A percentile compares a stretch with the other conserved stretches of the same genome.
Evolutionary conservation across 148 eudicot species (phyloP).

Genomic region (Camellia japonica): DNA sequence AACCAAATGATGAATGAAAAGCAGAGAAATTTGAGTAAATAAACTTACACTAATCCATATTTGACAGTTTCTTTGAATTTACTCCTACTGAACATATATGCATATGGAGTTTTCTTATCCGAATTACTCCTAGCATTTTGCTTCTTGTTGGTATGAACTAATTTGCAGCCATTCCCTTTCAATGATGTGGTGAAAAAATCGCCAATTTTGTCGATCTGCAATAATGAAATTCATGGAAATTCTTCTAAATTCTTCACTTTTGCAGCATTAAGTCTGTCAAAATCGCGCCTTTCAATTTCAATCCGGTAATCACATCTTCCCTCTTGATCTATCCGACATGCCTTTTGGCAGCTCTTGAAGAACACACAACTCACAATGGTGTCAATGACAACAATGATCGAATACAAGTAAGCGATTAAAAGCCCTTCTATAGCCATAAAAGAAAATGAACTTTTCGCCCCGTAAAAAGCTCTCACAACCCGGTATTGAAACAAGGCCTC

Average conservation of each 20-base stretch:
- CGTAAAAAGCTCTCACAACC: conserved; percentile 31
- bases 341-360: conserved; percentile 46
- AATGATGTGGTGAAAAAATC: background rate
- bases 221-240: conserved; percentile 12
- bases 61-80: background rate
- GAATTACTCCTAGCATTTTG: too few relatives aligned
- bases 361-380: conserved; percentile 52
- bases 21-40: background rate
- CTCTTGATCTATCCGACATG: conserved; percentile 10
- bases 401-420: conserved; percentile 62
- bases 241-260: conserved; percentile 15
- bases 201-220: background rate
- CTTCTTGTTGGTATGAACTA: background rate
- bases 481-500: conserved; percentile 73
- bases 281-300: background rate
- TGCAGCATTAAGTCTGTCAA: background rate
- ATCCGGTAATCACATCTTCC: conserved; percentile 8
- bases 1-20: background rate
- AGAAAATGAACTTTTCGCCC: conserved; percentile 2
- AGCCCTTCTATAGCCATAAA: conserved; percentile 51
- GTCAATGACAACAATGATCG: conserved; percentile 54
- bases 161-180: background rate
- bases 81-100: background rate
- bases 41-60: background rate
- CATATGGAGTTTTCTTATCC: conserved; percentile 1